Base-by-base conservation (phyloP, 768 basidiomycete genomes). In the Russula abietina region DNA sequence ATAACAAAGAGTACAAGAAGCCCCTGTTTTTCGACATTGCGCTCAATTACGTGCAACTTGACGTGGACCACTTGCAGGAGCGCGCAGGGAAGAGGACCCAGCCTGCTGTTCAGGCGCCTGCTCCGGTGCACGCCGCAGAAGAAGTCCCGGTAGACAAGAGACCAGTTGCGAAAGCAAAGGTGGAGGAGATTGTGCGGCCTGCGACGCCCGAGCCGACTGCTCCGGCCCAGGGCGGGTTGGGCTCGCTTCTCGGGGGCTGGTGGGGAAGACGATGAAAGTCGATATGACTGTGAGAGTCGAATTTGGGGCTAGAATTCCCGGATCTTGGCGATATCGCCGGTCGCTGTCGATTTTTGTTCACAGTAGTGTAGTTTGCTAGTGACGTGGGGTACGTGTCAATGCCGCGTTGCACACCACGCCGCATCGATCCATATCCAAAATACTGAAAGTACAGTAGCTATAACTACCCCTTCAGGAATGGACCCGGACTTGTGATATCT, bases 21-120 rank as follows among this genome's bases (percentile, higher is more conserved):
- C 91, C 92, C 17, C 70, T 93, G 45, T 97, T 98, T 78, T 97
- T 95, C 75, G 91, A 97, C 71, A 89, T 93, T 64, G 94, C 93
- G 19, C 84, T 94, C 69, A 97, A 96, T 74, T 97, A 96, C 70
- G 86, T 92, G 59, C 84, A 89, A 66, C 74, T 93, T 62, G 90
- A 94, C 69, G 87, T 94, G 85, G 88, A 91, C 50, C 76, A 82
- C 55, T 73, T 97, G 61, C 75, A 84, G 69, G 81, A 80, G 61
- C 78, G 88, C 19, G 89, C 87, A 3, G 93, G 93, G 1, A 86
- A 85, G 75, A 86, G 84, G 75, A 4, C 45, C n/a, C 72, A 78
- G 50, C 59, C 71, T 49, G 68, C 71, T 49, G 54, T 70, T 41
- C 67, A 69, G n/a, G 63, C 66, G 48, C 62, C 62, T 10, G 61